These are phyloP conservation scores for Thalassiosira livingstoniorum DNA, from an alignment of 352 stramenopile genomes.

Conservation along the genomic window DNA sequence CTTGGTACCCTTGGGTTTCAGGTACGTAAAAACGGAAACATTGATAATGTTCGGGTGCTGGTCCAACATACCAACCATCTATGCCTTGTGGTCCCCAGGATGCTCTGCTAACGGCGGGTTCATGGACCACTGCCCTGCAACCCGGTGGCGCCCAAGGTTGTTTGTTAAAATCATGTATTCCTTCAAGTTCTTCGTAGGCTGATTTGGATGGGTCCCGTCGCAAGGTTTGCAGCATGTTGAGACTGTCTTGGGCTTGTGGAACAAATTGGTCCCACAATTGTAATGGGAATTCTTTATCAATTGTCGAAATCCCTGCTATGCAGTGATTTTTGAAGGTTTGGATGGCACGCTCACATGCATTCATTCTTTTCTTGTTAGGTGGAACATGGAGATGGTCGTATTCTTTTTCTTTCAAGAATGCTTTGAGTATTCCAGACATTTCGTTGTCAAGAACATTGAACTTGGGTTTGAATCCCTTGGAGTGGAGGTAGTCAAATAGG, in stretches of 20 bases:
- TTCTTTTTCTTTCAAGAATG: not conserved
- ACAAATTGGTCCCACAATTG: slow-evolving; percentile 46
- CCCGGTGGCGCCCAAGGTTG: slow-evolving; percentile 26
- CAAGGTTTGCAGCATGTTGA: slow-evolving; percentile 39
- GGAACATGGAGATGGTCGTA: not conserved
- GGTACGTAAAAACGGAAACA: slow-evolving; percentile 33
- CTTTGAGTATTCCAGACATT: slow-evolving; percentile 14
- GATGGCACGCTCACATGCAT: slow-evolving; percentile 55
- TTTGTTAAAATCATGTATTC: slow-evolving; percentile 2
- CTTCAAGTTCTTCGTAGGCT: slow-evolving; percentile 11
- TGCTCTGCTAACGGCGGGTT: not conserved
- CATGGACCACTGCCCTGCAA: slow-evolving; percentile 12
- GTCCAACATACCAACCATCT: slow-evolving; percentile 53
- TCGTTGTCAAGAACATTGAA: slow-evolving; percentile 49
- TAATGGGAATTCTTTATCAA: slow-evolving; percentile 23
- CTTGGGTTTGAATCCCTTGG: slow-evolving; percentile 25
- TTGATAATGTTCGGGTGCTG: slow-evolving; percentile 45
- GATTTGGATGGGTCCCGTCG: slow-evolving; percentile 45
- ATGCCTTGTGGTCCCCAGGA: slow-evolving; percentile 43
- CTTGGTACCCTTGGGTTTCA: slow-evolving; percentile 19
- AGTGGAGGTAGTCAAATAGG: slow-evolving; percentile 11
- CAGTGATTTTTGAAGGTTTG: slow-evolving; percentile 69
- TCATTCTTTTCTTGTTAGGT: slow-evolving; percentile 12
- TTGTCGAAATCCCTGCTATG: slow-evolving; percentile 1
- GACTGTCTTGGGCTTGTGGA: slow-evolving; percentile 24